Conservation (phyloP, 306 rosid genomes). For the Cicer pinnatifidum region DNA sequence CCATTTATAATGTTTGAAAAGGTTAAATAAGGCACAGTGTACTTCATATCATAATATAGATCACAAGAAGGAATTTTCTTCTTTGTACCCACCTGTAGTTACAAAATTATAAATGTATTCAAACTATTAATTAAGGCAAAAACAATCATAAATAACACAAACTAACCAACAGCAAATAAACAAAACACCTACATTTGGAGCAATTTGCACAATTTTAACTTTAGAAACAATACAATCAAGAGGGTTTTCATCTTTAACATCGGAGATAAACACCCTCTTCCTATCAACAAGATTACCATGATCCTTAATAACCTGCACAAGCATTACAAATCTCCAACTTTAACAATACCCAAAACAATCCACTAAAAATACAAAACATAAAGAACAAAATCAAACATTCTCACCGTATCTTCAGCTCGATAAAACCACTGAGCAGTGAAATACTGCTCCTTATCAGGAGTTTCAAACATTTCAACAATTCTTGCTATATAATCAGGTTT, state of each 20-base stretch:
- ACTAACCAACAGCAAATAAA: not conserved
- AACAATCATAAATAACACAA: not conserved
- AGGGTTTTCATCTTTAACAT: conserved; percentile 49
- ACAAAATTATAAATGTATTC: not conserved
- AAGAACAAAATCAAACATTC: not conserved
- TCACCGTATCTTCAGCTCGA: conserved; percentile 55
- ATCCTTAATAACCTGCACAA: conserved; percentile 45
- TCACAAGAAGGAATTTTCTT: conserved; percentile 40
- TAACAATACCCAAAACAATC: not conserved
- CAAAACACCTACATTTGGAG: conserved; percentile 33
- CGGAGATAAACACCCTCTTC: conserved; percentile 49
- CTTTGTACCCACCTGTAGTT: conserved; percentile 43
- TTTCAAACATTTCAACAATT: conserved; percentile 54
- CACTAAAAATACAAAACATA: not conserved
- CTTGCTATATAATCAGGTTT: conserved; percentile 50
- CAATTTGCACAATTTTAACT: conserved; percentile 30
- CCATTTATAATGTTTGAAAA: conserved; percentile 43
- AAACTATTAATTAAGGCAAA: not conserved
- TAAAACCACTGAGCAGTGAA: conserved; percentile 57
- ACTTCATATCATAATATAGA: conserved; percentile 48
- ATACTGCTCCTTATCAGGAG: conserved; percentile 4
- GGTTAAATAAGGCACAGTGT: conserved; percentile 40
- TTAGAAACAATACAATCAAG: conserved; percentile 50
- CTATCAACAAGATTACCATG: conserved; percentile 43
- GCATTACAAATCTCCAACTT: conserved; percentile 8